These are phyloP conservation scores for Colletotrichum sublineola DNA, from an alignment of 2,329 filamentous ascomycete species.

Conservation along the genomic window DNA sequence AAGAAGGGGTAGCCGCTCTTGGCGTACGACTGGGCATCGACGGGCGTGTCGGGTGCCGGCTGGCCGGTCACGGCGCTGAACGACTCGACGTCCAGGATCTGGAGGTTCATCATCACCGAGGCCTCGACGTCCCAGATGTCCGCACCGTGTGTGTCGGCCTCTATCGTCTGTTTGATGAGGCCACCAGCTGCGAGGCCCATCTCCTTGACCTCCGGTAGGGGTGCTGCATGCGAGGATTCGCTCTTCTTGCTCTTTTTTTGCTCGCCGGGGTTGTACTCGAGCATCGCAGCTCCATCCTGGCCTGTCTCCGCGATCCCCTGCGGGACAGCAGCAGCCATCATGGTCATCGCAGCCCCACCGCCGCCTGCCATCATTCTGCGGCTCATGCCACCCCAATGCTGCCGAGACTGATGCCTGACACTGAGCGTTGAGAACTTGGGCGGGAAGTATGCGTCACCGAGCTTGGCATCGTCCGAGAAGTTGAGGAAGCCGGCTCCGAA, in stretches of 20 bases:
- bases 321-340: background rate
- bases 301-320: background rate
- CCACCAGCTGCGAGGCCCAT: slow-evolving; percentile 58
- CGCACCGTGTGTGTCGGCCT: slow-evolving; percentile 46
- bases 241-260: background rate
- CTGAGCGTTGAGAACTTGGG: slow-evolving; percentile 29
- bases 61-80: slow-evolving; percentile 54
- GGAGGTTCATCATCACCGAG: slow-evolving; percentile 52
- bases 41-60: slow-evolving; percentile 50
- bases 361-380: too few relatives aligned
- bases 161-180: slow-evolving; percentile 56
- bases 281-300: background rate
- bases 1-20: slow-evolving; percentile 54
- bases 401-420: background rate
- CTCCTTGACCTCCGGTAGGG: slow-evolving; percentile 36
- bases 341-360: background rate
- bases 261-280: background rate
- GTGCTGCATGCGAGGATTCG: background rate
- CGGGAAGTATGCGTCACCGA: slow-evolving; percentile 42
- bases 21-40: slow-evolving; percentile 52
- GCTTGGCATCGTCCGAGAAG: slow-evolving; percentile 24
- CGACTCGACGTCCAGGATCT: slow-evolving; percentile 53
- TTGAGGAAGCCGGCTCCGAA: slow-evolving; percentile 20
- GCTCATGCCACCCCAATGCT: background rate
- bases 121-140: slow-evolving; percentile 49